Conservation (phyloP, 78 protist species). For the Cavenderia fasciculata region DNA sequence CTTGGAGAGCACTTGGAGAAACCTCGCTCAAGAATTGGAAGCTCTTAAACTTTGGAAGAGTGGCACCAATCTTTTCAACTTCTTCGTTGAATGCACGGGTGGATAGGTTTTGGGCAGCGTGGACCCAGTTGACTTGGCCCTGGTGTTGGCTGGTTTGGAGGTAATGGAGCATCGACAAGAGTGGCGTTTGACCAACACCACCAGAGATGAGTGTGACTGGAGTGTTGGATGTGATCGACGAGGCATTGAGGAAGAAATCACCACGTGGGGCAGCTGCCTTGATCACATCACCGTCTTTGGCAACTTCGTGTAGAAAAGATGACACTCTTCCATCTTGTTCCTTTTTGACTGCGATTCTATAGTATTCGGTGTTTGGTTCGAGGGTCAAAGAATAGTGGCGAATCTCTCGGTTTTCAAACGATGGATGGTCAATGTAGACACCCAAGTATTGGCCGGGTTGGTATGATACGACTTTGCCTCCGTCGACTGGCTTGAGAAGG, state of each 20-base stretch:
- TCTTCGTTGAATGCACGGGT: constrained; percentile 4
- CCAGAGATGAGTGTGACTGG: constrained; percentile 18
- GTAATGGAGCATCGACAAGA: constrained; percentile 4
- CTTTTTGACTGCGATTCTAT: constrained; percentile 40
- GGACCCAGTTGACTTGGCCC: constrained; percentile 2
- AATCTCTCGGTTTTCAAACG: not conserved
- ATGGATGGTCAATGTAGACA: not conserved
- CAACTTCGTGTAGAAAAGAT: not conserved
- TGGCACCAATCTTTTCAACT: not conserved
- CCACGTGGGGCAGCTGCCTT: constrained; percentile 21
- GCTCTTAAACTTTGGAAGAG: not conserved
- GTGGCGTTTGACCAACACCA: constrained; percentile 61
- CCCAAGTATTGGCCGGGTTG: constrained; percentile 49
- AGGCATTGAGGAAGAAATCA: constrained; percentile 8
- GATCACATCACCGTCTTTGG: constrained; percentile 25
- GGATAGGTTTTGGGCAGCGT: not conserved
- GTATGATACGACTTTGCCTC: constrained; percentile 1
- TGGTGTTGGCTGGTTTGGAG: not conserved
- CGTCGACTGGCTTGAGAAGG: constrained; percentile 27
- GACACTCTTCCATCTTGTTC: constrained; percentile 42
- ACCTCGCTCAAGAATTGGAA: not conserved
- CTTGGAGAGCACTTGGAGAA: not conserved
- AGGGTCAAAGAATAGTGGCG: constrained; percentile 24
- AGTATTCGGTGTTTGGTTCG: not conserved
- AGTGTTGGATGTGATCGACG: not conserved